Evolutionary conservation across 2,329 filamentous ascomycete species (phyloP), one percentile per base, ranked within the genome.

Genomic region (Fusarium sp.): DNA sequence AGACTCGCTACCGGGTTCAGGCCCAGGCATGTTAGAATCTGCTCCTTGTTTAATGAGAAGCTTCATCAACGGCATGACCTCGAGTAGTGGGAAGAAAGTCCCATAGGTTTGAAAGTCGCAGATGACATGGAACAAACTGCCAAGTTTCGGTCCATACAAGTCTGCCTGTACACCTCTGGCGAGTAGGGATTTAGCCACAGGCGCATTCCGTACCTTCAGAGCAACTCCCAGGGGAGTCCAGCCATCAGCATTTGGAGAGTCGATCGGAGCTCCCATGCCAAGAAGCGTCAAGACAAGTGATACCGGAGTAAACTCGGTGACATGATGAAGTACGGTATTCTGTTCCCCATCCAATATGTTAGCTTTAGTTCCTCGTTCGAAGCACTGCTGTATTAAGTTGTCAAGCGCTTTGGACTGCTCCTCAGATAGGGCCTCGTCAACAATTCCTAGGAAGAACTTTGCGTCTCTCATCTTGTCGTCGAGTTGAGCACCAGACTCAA

Each of bases 31-130:
- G 0, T 52, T 27, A 4, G 34, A 24, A 20, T 41, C 24, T 7
- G 34, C 34, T 20, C 16, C 20, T 5, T 22, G 16, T 15, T 8
- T 11, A 13, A 52, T 22, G 16, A 40, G 24, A 22, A 12, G 11
- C 3, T 41, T 41, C 2, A 52, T 10, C 5, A 52, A 4, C 5
- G 3, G 11, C 12, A 16, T 15, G 5, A 40, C 8, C 8, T 52
- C 24, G 3, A 6, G 8, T 3, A 12, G 4, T 3, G 1, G 3
- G 4, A 29, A 11, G 27, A 29, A 11, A 10, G 4, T 6, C n/a
- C 10, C 20, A 5, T 43, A 15, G 3, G 4, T 8, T 3, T 29
- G 6, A 12, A 3, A 18, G 11, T 18, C 16, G 13, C 34, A 43
- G 6, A 11, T 38, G 3, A 44, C 12, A n/a, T 24, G 20, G 1